Conservation (phyloP, 495 filamentous ascomycete species). For the Podospora anserina region DNA sequence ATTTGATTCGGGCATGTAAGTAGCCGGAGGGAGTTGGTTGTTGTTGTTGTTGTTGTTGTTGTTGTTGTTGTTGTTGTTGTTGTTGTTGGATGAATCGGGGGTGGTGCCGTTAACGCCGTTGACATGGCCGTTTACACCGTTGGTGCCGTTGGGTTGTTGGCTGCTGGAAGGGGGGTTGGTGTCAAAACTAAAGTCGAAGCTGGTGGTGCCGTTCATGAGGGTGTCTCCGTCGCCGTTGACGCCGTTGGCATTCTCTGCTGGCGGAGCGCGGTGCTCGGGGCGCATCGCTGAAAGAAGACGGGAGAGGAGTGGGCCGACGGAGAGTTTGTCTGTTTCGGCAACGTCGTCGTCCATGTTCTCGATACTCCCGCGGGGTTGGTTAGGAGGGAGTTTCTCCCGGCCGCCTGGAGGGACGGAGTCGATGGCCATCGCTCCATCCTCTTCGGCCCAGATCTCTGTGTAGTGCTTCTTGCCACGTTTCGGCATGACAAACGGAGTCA, state of each 20-base stretch:
- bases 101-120: conserved; percentile 27
- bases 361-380: conserved; percentile 77
- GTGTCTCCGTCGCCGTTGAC: conserved; percentile 48
- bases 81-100: conserved; percentile 4
- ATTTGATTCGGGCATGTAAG: conserved; percentile 70
- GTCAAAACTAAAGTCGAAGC: conserved; percentile 24
- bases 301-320: conserved; percentile 76
- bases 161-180: conserved; percentile 3
- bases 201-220: conserved; percentile 26
- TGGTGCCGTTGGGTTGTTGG: conserved; percentile 49
- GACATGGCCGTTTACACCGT: conserved; percentile 39
- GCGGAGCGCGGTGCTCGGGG: conserved; percentile 68
- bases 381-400: conserved; percentile 65
- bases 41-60: conserved; percentile 17
- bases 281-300: conserved; percentile 81
- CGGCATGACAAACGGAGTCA: conserved; percentile 79
- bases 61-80: no score
- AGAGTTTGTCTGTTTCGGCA: conserved; percentile 86
- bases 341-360: conserved; percentile 81
- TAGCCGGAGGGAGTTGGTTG: conserved; percentile 60
- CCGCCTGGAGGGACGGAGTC: conserved; percentile 51
- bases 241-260: conserved; percentile 57
- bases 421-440: conserved; percentile 73
- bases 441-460: conserved; percentile 86
- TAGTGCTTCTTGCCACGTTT: conserved; percentile 81